phyloP scores from a whole-genome alignment of 73 alveolate genomes.

The Tetrahymena elliotti region DNA sequence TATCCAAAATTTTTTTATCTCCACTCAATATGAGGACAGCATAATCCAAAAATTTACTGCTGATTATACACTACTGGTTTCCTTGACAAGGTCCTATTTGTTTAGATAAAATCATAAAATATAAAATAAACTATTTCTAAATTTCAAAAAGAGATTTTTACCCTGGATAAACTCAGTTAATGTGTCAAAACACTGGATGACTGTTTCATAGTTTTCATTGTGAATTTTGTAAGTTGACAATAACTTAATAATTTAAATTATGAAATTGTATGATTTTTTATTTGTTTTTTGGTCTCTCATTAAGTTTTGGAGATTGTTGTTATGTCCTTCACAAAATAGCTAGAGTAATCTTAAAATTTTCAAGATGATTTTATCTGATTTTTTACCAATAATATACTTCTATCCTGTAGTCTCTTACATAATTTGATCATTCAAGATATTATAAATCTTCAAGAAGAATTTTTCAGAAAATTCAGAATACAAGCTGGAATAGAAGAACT shows the following conservation, averaged over 20 bases:
- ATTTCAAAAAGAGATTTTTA: background rate
- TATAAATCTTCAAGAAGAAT: slow-evolving; percentile 13
- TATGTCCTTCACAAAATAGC: slow-evolving; percentile 42
- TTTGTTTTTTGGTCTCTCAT: slow-evolving; percentile 13
- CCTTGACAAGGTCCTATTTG: slow-evolving; percentile 31
- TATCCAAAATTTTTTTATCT: slow-evolving; percentile 3
- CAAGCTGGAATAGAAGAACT: background rate
- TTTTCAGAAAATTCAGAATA: slow-evolving; percentile 30
- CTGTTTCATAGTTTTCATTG: slow-evolving; percentile 22
- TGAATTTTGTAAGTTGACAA: slow-evolving; percentile 22
- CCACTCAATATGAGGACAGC: slow-evolving; percentile 12
- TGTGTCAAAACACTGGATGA: slow-evolving; percentile 24
- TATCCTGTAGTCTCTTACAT: background rate
- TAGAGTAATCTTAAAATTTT: slow-evolving; percentile 5
- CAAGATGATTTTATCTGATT: slow-evolving; percentile 1
- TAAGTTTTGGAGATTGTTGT: slow-evolving; percentile 9
- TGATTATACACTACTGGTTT: slow-evolving; percentile 15
- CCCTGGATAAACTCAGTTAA: slow-evolving; percentile 33
- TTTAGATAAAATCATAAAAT: background rate
- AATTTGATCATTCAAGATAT: slow-evolving; percentile 1
- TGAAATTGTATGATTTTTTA: slow-evolving; percentile 25
- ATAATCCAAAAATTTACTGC: slow-evolving; percentile 32
- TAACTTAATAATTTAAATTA: slow-evolving; percentile 15
- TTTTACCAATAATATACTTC: background rate
- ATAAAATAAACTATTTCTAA: background rate